Conservation (phyloP, 306 rosid species). For the Astragalus glycyphyllos region DNA sequence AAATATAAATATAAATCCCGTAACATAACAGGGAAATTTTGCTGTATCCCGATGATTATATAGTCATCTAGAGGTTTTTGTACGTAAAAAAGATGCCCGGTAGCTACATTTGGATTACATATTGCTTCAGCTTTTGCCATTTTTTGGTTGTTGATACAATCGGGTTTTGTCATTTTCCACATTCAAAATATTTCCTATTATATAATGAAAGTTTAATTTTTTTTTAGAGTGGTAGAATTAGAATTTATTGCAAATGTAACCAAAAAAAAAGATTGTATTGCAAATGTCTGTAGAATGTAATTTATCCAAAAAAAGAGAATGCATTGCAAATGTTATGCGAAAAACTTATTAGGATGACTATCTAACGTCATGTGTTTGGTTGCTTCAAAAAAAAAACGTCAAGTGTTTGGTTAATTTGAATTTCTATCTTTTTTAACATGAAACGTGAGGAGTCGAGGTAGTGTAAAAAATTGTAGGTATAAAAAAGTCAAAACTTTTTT, state of each 20-base stretch:
- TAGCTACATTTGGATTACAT: background rate
- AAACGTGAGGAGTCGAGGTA: background rate
- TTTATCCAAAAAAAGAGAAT: background rate
- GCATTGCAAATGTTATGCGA: background rate
- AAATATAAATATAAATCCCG: slow-evolving; percentile 28
- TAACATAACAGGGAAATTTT: slow-evolving; percentile 39
- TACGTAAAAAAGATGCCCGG: background rate
- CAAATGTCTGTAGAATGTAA: background rate
- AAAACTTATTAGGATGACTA: too few species aligned
- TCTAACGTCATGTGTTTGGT: too few species aligned
- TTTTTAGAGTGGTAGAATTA: background rate
- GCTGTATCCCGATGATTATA: slow-evolving; percentile 32
- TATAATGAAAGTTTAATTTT: slow-evolving; percentile 18
- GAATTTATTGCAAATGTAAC: background rate
- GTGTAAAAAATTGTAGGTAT: background rate
- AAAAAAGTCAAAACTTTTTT: background rate
- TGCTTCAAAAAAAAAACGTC: too few species aligned
- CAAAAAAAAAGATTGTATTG: background rate
- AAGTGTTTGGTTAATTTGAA: background rate
- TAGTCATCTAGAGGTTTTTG: slow-evolving; percentile 40
- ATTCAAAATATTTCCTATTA: slow-evolving; percentile 4
- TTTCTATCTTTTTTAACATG: background rate
- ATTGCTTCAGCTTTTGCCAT: slow-evolving; percentile 3
- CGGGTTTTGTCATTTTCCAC: background rate
- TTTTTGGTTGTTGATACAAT: background rate